Evolutionary conservation across 192 early-diverging fungal genomes (phyloP), one percentile per base, ranked within the genome.

Genomic region (Coemansia sp.): DNA sequence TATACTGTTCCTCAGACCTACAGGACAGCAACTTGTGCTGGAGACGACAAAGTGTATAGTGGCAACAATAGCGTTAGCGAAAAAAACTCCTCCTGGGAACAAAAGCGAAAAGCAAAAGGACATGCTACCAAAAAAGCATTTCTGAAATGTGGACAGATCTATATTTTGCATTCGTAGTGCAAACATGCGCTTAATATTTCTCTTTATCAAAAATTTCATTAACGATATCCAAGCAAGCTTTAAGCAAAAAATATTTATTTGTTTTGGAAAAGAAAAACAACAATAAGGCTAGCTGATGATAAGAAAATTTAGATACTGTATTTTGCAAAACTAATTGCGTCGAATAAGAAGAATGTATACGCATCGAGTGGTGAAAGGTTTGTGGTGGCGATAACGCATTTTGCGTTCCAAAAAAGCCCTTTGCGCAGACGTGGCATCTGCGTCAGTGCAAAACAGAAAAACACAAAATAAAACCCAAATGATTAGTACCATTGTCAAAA

Each of bases 31-130:
- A 1, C 43, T 20, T 20, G 20, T 46, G 26, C 48, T 51, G 25
- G 23, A 51, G 48, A 23, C 48, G 6, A 9, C 25, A 10, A 43
- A 51, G 2, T 26, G 48, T 51, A 51, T 21, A 21, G 1, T 23
- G 48, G 26, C 23, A 51, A 26, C 48, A 51, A 51, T 15, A 51
- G 48, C 48, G 48, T 51, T 51, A 51, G 48, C 48, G 23, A 46
- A 46, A n/a, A 15, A 7, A n/a, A 1, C 43, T n/a, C 43, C 43
- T 46, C 43, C 20, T 20, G 43, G 43, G 43, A 20, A 46, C 20
- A 46, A 46, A 46, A 46, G 43, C 16, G 18, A 28, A 25, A 26
- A 7, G 21, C 8, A 15, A 40, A 15, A 40, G 37, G 3, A 7
- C 15, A 7, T 40, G 37, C 37, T 40, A 1, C 37, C 8, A 40